Evolutionary conservation across 1,284 basidiomycete genomes (phyloP).

Genomic region (Naganishia sp.): DNA sequence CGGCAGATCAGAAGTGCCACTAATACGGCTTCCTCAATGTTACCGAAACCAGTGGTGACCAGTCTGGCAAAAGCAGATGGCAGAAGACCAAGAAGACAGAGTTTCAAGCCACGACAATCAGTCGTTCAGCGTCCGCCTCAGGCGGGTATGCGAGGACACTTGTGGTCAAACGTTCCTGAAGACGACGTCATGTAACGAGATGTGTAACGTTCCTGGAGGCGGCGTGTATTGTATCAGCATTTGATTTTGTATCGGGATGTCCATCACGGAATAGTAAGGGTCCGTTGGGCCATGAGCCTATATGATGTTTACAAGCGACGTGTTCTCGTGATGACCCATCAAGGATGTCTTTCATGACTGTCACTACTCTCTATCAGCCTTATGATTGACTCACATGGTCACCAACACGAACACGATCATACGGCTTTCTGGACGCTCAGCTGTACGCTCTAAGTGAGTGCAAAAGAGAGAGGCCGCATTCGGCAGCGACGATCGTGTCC

Average conservation of each 20-base stretch:
- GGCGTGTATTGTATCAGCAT: background rate
- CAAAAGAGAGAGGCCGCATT: too few relatives aligned
- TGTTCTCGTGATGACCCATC: too few relatives aligned
- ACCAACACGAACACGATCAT: too few relatives aligned
- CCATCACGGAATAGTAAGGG: background rate
- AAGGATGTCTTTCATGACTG: too few relatives aligned
- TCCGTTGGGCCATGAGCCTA: too few relatives aligned
- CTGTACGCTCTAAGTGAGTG: too few relatives aligned
- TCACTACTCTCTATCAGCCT: too few relatives aligned
- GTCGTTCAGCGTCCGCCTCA: slow-evolving; percentile 13
- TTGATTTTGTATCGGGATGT: background rate
- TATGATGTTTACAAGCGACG: too few relatives aligned
- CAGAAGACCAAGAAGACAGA: slow-evolving; percentile 65
- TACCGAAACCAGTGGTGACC: slow-evolving; percentile 33
- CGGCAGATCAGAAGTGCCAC: slow-evolving; percentile 22
- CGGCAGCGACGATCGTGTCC: background rate
- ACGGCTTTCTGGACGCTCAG: too few relatives aligned
- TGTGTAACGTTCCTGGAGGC: background rate
- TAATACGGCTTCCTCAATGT: slow-evolving; percentile 11
- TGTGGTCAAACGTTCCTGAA: slow-evolving; percentile 21
- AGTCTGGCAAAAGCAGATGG: slow-evolving; percentile 63
- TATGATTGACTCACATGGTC: too few relatives aligned
- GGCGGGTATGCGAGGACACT: slow-evolving; percentile 18
- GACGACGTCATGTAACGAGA: slow-evolving; percentile 18
- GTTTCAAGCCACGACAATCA: slow-evolving; percentile 56